Evolutionary conservation across 345 rosid species (phyloP).

Genomic region (Salix suchowensis): DNA sequence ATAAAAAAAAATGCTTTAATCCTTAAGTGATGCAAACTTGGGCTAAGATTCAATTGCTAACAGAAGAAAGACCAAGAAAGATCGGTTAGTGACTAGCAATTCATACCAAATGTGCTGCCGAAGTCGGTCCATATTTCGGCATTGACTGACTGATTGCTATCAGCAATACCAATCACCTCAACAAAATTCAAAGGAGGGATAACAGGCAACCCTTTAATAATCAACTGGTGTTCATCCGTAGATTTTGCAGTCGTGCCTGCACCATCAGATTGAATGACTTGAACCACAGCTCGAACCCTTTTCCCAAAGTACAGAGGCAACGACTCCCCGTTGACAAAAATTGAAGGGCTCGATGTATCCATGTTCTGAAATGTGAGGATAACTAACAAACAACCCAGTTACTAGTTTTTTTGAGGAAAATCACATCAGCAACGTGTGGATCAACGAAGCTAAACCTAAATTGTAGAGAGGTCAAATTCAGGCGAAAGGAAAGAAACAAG

Average conservation of each 20-base stretch:
- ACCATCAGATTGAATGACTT: constrained; percentile 4
- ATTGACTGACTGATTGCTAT: background rate
- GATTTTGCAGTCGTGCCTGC: background rate
- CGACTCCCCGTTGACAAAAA: background rate
- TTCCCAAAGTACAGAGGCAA: background rate
- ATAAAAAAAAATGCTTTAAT: background rate
- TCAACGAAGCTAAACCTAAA: too few species aligned
- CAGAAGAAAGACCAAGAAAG: background rate
- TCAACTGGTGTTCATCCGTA: background rate
- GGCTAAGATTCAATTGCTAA: background rate
- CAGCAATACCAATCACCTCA: constrained; percentile 5
- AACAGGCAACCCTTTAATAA: background rate
- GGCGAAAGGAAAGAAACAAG: too few species aligned
- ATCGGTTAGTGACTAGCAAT: background rate
- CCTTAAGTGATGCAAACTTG: background rate
- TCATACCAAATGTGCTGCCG: constrained; percentile 3
- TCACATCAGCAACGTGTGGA: too few species aligned
- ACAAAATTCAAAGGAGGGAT: background rate
- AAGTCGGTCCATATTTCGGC: background rate
- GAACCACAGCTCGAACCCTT: constrained; percentile 2
- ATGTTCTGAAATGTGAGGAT: background rate
- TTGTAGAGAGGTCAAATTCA: too few species aligned
- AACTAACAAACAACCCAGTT: background rate
- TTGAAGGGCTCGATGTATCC: constrained; percentile 10
- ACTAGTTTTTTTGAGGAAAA: too few species aligned